A percentile compares a stretch with the other conserved stretches of the same genome.
Conservation (phyloP, 768 basidiomycete species). For the Kwoniella dendrophila region DNA sequence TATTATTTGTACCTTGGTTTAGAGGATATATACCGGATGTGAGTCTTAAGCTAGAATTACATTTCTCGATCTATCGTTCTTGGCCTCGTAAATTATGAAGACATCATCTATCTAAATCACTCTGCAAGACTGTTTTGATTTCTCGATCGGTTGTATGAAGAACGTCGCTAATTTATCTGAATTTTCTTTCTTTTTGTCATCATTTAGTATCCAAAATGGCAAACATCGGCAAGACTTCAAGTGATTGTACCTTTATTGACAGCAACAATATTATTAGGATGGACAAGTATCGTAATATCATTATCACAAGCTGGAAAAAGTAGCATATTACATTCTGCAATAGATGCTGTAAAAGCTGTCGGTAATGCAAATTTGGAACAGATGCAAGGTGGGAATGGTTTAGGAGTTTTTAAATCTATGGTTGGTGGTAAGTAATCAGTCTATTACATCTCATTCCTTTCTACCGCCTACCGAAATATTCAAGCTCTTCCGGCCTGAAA, state of each 20-base stretch:
- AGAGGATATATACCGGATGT: constrained; percentile 54
- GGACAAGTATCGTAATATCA: constrained; percentile 43
- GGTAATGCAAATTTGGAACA: constrained; percentile 21
- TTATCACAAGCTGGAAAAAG: constrained; percentile 45
- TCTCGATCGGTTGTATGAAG: neutral
- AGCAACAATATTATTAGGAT: constrained; percentile 46
- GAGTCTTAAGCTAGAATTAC: constrained; percentile 16
- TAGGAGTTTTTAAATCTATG: constrained; percentile 43
- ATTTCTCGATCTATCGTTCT: neutral
- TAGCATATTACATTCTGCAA: constrained; percentile 17
- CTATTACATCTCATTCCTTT: neutral
- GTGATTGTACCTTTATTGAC: constrained; percentile 50
- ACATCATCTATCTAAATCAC: neutral
- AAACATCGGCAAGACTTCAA: constrained; percentile 46
- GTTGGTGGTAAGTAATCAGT: constrained; percentile 31
- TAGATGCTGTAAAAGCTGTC: constrained; percentile 34
- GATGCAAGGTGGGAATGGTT: constrained; percentile 21
- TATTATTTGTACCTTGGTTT: constrained; percentile 50
- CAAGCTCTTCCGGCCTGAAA: neutral
- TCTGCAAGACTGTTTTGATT: neutral
- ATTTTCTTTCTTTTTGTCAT: neutral
- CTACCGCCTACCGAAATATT: neutral
- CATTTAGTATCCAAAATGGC: constrained; percentile 52
- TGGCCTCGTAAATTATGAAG: neutral
- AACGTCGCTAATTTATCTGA: no score